phyloP scores from a whole-genome alignment of 2,329 filamentous ascomycete genomes.

The Penicillium sp. region DNA sequence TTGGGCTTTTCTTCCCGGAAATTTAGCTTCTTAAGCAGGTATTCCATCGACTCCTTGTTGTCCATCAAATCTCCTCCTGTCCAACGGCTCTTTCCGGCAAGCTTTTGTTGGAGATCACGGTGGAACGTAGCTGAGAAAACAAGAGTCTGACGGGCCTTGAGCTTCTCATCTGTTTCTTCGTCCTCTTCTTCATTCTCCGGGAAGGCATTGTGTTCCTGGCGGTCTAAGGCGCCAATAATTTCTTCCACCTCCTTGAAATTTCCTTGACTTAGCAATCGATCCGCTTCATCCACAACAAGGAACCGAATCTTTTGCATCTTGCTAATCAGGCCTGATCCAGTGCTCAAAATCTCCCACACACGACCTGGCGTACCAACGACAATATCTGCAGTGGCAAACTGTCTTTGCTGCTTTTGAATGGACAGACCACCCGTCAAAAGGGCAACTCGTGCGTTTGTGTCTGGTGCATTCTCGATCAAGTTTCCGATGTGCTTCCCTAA shows the following conservation, averaged over 20 bases:
- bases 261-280: slow-evolving; percentile 84
- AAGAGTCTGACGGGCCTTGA: slow-evolving; percentile 69
- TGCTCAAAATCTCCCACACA: slow-evolving; percentile 89
- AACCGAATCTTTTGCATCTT: slow-evolving; percentile 74
- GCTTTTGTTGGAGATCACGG: slow-evolving; percentile 84
- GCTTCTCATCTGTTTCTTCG: slow-evolving; percentile 46
- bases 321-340: slow-evolving; percentile 66
- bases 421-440: slow-evolving; percentile 90
- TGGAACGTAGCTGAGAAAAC: slow-evolving; percentile 98
- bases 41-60: slow-evolving; percentile 83
- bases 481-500: slow-evolving; percentile 77
- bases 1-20: slow-evolving; percentile 82
- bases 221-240: slow-evolving; percentile 78
- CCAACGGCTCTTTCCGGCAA: slow-evolving; percentile 71
- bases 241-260: slow-evolving; percentile 94
- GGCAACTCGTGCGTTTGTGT: slow-evolving; percentile 63
- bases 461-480: slow-evolving; percentile 67
- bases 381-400: slow-evolving; percentile 80
- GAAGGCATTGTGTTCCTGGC: slow-evolving; percentile 49
- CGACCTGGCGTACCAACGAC: slow-evolving; percentile 91
- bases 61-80: slow-evolving; percentile 60
- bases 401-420: slow-evolving; percentile 89
- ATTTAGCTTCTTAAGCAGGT: slow-evolving; percentile 83
- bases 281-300: slow-evolving; percentile 90
- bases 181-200: slow-evolving; percentile 29